A percentile compares a stretch with the other conserved stretches of the same genome.
These are phyloP conservation scores for Fusarium sublunatum DNA, from an alignment of 2,329 filamentous ascomycete species.

Conservation along the genomic window DNA sequence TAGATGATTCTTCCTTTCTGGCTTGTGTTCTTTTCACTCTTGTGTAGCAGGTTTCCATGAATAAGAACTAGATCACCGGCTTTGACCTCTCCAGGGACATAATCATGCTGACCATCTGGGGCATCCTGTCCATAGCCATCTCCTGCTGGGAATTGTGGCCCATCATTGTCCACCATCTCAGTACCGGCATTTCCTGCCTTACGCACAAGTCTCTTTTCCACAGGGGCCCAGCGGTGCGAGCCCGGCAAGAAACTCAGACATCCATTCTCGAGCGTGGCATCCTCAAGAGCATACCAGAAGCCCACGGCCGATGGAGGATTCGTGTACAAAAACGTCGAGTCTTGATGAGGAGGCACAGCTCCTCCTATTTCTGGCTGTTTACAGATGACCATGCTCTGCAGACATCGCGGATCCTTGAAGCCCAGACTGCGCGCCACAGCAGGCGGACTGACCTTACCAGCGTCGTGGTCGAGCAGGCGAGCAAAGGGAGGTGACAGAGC, in stretches of 20 bases:
- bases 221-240: constrained; percentile 78
- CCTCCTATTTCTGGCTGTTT: constrained; percentile 97
- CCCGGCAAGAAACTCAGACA: constrained; percentile 89
- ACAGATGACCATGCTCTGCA: constrained; percentile 98
- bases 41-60: constrained; percentile 94
- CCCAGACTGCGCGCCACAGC: constrained; percentile 77
- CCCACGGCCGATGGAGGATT: constrained; percentile 88
- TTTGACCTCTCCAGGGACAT: constrained; percentile 87
- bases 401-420: constrained; percentile 77
- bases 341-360: constrained; percentile 90
- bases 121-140: constrained; percentile 60
- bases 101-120: constrained; percentile 57
- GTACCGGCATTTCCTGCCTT: constrained; percentile 66
- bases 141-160: constrained; percentile 69
- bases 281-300: constrained; percentile 97
- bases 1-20: constrained; percentile 92
- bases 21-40: constrained; percentile 93
- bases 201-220: constrained; percentile 81
- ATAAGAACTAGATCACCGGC: constrained; percentile 92
- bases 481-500: constrained; percentile 74
- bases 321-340: constrained; percentile 93
- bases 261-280: constrained; percentile 86
- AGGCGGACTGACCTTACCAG: constrained; percentile 57
- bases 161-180: constrained; percentile 77
- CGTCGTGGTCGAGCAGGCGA: constrained; percentile 58